phyloP scores from a whole-genome alignment of 495 filamentous ascomycete genomes.

The Annulohypoxylon moriforme region DNA sequence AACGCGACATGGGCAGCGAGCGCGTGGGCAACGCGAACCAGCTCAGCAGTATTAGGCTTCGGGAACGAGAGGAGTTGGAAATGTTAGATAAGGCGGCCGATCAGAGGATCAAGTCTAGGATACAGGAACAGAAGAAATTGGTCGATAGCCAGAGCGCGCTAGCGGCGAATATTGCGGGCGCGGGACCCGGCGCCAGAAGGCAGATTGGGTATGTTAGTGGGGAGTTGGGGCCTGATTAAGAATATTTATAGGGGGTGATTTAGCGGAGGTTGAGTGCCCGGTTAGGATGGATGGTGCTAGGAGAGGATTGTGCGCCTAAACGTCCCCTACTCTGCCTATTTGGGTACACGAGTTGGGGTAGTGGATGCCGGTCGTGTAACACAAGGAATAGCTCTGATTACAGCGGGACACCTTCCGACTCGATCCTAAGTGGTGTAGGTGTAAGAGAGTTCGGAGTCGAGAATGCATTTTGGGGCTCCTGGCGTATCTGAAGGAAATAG shows the following conservation, averaged over 20 bases:
- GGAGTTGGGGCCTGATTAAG: slow-evolving; percentile 39
- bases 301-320: no score
- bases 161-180: slow-evolving; percentile 52
- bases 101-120: slow-evolving; percentile 46
- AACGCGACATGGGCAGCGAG: slow-evolving; percentile 50
- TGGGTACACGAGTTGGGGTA: no score
- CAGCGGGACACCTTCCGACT: no score
- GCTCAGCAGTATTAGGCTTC: slow-evolving; percentile 54
- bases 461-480: background rate
- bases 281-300: no score
- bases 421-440: no score
- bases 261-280: no score
- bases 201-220: slow-evolving; percentile 61
- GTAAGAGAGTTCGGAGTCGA: background rate
- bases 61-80: slow-evolving; percentile 58
- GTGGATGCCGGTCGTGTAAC: no score
- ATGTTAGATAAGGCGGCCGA: slow-evolving; percentile 53
- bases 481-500: background rate
- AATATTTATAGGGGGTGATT: no score
- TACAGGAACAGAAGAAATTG: slow-evolving; percentile 59
- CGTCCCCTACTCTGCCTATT: no score
- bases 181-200: slow-evolving; percentile 48
- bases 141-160: slow-evolving; percentile 58
- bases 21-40: slow-evolving; percentile 51
- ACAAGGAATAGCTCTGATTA: no score